phyloP scores from a whole-genome alignment of 2,329 filamentous ascomycete species.

The Stagonosporopsis vannaccii region DNA sequence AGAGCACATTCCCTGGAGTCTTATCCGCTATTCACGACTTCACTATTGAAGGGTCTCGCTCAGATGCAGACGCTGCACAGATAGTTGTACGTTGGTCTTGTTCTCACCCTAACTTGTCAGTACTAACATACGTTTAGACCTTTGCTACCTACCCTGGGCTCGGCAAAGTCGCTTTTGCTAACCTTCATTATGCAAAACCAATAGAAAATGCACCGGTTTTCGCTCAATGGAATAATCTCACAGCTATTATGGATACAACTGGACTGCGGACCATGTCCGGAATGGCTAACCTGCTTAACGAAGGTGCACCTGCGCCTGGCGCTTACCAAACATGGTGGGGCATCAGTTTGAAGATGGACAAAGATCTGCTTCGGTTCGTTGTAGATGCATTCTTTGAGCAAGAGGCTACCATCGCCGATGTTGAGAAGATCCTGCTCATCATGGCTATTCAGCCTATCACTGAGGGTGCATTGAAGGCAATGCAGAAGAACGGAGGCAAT shows the following conservation, averaged over 20 bases:
- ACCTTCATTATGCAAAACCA: constrained; percentile 35
- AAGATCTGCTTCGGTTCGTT: constrained; percentile 18
- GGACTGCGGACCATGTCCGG: constrained; percentile 29
- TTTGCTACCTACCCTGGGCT: constrained; percentile 28
- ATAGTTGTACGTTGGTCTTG: constrained; percentile 27
- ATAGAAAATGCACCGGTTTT: constrained; percentile 35
- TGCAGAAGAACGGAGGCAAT: constrained; percentile 35
- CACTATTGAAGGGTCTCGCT: constrained; percentile 14
- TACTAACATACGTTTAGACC: constrained; percentile 18
- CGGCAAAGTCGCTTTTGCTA: constrained; percentile 27
- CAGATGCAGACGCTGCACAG: constrained; percentile 30
- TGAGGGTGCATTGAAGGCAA: constrained; percentile 13
- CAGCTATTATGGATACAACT: constrained; percentile 30
- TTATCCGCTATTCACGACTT: constrained; percentile 26
- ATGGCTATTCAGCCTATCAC: constrained; percentile 28
- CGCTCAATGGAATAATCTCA: constrained; percentile 30
- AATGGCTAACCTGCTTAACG: constrained; percentile 23
- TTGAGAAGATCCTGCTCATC: constrained; percentile 26
- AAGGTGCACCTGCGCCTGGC: constrained; percentile 13
- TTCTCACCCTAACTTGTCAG: neutral
- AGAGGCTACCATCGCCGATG: constrained; percentile 22
- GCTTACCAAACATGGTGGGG: constrained; percentile 30
- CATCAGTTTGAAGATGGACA: constrained; percentile 29
- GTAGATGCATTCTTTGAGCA: constrained; percentile 22
- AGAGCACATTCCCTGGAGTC: constrained; percentile 17